Conservation (phyloP, 1,284 basidiomycete species). For the Ustilago xerochloae region DNA sequence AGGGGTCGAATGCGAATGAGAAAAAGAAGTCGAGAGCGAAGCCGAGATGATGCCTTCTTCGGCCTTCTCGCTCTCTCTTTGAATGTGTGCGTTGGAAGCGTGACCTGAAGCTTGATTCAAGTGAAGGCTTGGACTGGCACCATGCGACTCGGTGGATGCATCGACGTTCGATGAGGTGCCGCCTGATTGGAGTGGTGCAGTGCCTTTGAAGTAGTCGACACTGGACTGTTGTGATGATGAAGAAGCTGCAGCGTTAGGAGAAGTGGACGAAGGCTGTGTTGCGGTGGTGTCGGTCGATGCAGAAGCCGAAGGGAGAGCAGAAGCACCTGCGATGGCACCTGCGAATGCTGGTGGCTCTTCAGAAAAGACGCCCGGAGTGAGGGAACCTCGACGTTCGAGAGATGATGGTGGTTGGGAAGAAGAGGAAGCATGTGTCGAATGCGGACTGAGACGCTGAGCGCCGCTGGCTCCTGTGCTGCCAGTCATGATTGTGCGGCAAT, state of each 20-base stretch:
- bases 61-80: slow-evolving; percentile 31
- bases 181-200: slow-evolving; percentile 6
- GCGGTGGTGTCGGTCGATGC: slow-evolving; percentile 8
- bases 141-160: neutral
- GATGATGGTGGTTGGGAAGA: slow-evolving; percentile 7
- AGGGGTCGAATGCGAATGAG: slow-evolving; percentile 4
- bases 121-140: neutral
- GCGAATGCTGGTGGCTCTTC: slow-evolving; percentile 45
- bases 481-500: slow-evolving; percentile 5
- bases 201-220: slow-evolving; percentile 37
- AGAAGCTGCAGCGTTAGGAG: slow-evolving; percentile 6
- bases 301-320: neutral
- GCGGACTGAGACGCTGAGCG: neutral
- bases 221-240: slow-evolving; percentile 14
- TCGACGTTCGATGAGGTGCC: slow-evolving; percentile 2
- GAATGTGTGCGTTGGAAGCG: slow-evolving; percentile 4
- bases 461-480: slow-evolving; percentile 5
- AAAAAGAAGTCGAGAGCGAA: slow-evolving; percentile 22
- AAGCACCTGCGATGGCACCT: neutral
- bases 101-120: neutral
- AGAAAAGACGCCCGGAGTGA: slow-evolving; percentile 47
- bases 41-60: slow-evolving; percentile 48
- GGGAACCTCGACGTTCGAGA: slow-evolving; percentile 28
- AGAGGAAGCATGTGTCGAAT: neutral
- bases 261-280: slow-evolving; percentile 7